Evolutionary conservation across 495 filamentous ascomycete genomes (phyloP).

Genomic region (Tuber calosporum): DNA sequence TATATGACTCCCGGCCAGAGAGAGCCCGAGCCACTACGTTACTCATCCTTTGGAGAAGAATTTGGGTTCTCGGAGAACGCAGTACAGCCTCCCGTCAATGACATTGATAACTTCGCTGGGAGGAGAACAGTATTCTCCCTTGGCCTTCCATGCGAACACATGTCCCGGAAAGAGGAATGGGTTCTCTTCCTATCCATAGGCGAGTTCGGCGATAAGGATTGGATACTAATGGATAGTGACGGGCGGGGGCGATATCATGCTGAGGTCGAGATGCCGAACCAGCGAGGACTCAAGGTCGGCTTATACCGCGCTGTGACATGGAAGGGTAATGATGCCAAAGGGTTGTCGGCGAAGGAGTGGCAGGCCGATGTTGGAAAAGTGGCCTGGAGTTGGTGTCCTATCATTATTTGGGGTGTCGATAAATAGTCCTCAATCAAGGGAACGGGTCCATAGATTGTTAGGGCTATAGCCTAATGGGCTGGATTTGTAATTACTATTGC

Average conservation of each 20-base stretch:
- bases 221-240: slow-evolving; percentile 30
- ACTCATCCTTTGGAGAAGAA: neutral
- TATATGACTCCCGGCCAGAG: slow-evolving; percentile 17
- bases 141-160: slow-evolving; percentile 18
- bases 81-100: slow-evolving; percentile 10
- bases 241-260: slow-evolving; percentile 33
- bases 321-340: slow-evolving; percentile 23
- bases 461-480: neutral
- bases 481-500: neutral
- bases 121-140: slow-evolving; percentile 14
- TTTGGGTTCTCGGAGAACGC: slow-evolving; percentile 16
- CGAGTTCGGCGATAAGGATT: slow-evolving; percentile 20
- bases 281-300: slow-evolving; percentile 18
- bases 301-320: slow-evolving; percentile 14
- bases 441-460: neutral
- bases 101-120: slow-evolving; percentile 7
- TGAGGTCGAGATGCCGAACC: slow-evolving; percentile 20
- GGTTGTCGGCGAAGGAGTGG: slow-evolving; percentile 21
- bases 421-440: neutral
- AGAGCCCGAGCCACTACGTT: slow-evolving; percentile 7
- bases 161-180: slow-evolving; percentile 17
- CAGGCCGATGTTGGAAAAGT: slow-evolving; percentile 24
- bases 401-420: slow-evolving; percentile 26
- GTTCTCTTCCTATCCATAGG: slow-evolving; percentile 31
- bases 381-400: slow-evolving; percentile 25